phyloP scores from a whole-genome alignment of 2,329 filamentous ascomycete genomes.

The Calonectria henricotiae region DNA sequence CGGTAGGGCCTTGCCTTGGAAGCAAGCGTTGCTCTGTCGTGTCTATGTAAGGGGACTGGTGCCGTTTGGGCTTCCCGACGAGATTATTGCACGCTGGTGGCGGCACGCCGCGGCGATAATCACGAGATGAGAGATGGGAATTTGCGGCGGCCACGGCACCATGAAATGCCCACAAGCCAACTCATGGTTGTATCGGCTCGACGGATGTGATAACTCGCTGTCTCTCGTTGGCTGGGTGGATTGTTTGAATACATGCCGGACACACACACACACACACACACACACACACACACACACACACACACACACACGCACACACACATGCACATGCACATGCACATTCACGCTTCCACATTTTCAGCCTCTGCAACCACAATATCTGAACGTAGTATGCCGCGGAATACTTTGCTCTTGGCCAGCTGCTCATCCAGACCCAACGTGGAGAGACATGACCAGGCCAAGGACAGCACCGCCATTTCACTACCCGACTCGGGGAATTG shows the following conservation, averaged over 20 bases:
- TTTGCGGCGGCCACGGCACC: slow-evolving; percentile 1
- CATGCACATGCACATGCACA: slow-evolving; percentile 7
- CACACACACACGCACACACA: neutral
- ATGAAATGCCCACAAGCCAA: slow-evolving; percentile 22
- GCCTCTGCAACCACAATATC: slow-evolving; percentile 26
- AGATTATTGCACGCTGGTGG: slow-evolving; percentile 16
- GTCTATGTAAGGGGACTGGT: slow-evolving; percentile 7
- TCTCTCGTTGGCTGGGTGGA: slow-evolving; percentile 15
- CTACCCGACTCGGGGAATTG: slow-evolving; percentile 16
- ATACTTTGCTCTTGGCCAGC: neutral
- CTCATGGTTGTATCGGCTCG: slow-evolving; percentile 30
- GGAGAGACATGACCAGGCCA: slow-evolving; percentile 8
- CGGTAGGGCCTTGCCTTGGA: slow-evolving; percentile 4
- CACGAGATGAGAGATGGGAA: neutral
- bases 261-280: slow-evolving; percentile 14
- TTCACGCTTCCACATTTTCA: slow-evolving; percentile 15
- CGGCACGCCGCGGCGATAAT: slow-evolving; percentile 19
- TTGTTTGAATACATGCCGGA: slow-evolving; percentile 20
- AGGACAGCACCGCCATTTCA: neutral
- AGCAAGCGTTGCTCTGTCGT: slow-evolving; percentile 5
- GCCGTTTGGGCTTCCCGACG: slow-evolving; percentile 11
- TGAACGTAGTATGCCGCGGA: slow-evolving; percentile 11
- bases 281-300: neutral
- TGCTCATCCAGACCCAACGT: neutral
- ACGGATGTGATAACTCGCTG: slow-evolving; percentile 25